Percentiles rank a stretch among this genome's conserved stretches.
Evolutionary conservation across 768 basidiomycete genomes (phyloP).

Genomic region (Gautieria morchelliformis): DNA sequence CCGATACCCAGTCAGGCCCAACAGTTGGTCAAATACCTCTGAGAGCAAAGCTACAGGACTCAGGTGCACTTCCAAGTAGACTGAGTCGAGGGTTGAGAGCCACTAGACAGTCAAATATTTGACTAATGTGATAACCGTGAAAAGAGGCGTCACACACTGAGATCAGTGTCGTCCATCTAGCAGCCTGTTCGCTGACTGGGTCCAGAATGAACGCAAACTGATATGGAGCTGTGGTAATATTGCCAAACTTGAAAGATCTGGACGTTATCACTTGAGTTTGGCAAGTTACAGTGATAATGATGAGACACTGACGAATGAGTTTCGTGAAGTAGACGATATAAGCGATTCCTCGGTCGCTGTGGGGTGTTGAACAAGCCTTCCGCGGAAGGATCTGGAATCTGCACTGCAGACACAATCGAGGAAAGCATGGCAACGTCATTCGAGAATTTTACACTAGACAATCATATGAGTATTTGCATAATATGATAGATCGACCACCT

Average conservation of each 20-base stretch:
- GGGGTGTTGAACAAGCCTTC: constrained; percentile 62
- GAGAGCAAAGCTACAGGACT: constrained; percentile 51
- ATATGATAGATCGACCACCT: constrained; percentile 11
- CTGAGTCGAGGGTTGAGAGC: constrained; percentile 51
- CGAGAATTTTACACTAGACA: constrained; percentile 41
- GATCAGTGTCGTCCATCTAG: constrained; percentile 77
- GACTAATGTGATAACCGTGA: background rate
- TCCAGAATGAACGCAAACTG: constrained; percentile 71
- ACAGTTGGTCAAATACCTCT: constrained; percentile 44
- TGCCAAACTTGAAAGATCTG: constrained; percentile 64
- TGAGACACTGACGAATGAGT: constrained; percentile 49
- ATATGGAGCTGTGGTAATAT: constrained; percentile 55
- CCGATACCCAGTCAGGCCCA: background rate
- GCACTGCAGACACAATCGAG: constrained; percentile 63
- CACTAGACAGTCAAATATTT: constrained; percentile 34
- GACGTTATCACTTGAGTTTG: background rate
- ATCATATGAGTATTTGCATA: background rate
- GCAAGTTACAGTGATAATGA: background rate
- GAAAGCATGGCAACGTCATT: constrained; percentile 56
- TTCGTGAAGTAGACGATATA: constrained; percentile 50
- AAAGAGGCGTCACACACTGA: constrained; percentile 35
- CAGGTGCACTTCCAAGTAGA: constrained; percentile 67
- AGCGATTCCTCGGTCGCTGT: constrained; percentile 45
- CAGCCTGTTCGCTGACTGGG: constrained; percentile 75
- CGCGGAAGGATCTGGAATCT: constrained; percentile 64